Evolutionary conservation across 2,329 filamentous ascomycete genomes (phyloP), one percentile per base, ranked within the genome.

Genomic region (Diaporthe vexans): DNA sequence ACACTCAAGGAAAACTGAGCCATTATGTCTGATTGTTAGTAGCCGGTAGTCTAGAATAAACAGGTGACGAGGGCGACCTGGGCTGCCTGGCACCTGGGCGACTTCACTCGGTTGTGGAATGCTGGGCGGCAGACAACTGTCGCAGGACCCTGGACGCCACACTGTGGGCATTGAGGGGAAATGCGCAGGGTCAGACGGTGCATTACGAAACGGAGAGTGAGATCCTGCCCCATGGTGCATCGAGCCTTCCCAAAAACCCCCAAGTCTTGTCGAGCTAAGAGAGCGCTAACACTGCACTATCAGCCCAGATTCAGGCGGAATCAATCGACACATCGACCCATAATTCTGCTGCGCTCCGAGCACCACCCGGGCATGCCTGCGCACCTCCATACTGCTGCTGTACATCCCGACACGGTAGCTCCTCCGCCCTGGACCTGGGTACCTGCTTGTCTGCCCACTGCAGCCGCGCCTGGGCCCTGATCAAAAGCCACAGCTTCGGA

Each of bases 251-350:
- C 63, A 67, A 67, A 67, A 52, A 33, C 13, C 46, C 15, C 46
- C 63, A 67, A 46, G 63, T 19, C 33, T 21, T 24, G n/a, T 52
- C 57, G 51, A 40, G 69, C 33, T 63, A 61, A 8, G 58, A 52
- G n/a, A 15, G 69, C 69, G 57, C 69, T 72, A 72, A 69, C 48
- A 75, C 52, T 57, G 51, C 43, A 35, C 73, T 72, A 78, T 78
- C 77, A 78, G 77, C 77, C 76, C 77, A 78, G 77, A 78, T 76
- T 76, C 72, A 73, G 71, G 72, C 76, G 73, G 76, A 77, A 72
- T 67, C 63, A 67, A 67, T 67, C 63, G 63, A 67, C 24, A 78
- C 29, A 40, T 77, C 77, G 77, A 73, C 77, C 77, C 77, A 78
- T 77, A 67, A 8, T 67, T 52, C 63, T 67, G 63, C 63, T 52